Base-by-base conservation (phyloP, 495 filamentous ascomycete species). In the Hypoxylon fuscum region DNA sequence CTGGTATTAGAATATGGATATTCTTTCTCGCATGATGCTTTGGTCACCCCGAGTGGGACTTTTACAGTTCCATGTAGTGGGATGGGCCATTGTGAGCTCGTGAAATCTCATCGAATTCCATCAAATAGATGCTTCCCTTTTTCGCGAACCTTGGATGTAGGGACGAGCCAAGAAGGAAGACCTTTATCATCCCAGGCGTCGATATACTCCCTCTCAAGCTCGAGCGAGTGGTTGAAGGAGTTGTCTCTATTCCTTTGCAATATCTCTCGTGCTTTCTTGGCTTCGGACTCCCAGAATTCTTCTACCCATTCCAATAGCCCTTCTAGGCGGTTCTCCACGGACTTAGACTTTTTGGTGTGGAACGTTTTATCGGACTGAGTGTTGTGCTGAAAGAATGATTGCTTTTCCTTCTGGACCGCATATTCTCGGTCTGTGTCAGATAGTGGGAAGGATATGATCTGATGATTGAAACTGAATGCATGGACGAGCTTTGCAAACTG, bases 361-460 rank as follows among this genome's bases (percentile, higher is more conserved):
- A 57, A 38, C 12, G 59, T 49, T 12, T 37, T 45, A 5, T 37
- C 47, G 1, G 60, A 34, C 4, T 51, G 44, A 6, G 40, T 31
- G 40, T 71, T 64, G 12, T 45, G 18, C 15, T 66, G 35, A 29
- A 63, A 22, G 22, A 68, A 66, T 8, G 54, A 27, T 6, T 35
- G 47, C 53, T 49, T 65, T 41, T 71, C 64, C 46, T 68, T 68
- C 43, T 56, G 53, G 5, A 71, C 57, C 20, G 64, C 68, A 27
- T 63, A 68, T 12, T 57, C 61, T 3, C 65, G 57, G 35, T 71
- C 68, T 5, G 34, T 45, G n/a, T 62, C 57, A 0, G 68, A 64
- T 2, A 68, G 23, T 3, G 65, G 68, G 32, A 71, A 71, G 11
- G 68, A 71, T 60, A 71, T 55, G 23, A 71, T 60, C 15, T 62